phyloP scores from a whole-genome alignment of 2,329 filamentous ascomycete species.

The Arthrobotrys sinensis region DNA sequence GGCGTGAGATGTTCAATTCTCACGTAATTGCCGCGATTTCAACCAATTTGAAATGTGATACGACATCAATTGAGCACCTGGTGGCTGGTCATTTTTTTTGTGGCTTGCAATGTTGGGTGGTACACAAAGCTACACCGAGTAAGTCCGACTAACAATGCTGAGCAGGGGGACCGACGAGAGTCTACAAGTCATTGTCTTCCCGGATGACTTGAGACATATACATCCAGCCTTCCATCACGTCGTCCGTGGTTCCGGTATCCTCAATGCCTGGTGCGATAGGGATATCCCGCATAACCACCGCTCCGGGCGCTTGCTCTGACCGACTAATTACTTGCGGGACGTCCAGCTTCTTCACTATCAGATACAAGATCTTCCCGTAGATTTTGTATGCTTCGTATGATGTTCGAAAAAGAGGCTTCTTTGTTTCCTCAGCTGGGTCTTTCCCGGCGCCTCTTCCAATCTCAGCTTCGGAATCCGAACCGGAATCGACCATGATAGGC shows the following conservation, averaged over 20 bases:
- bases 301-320: conserved; percentile 62
- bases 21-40: conserved; percentile 43
- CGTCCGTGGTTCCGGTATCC: conserved; percentile 62
- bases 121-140: conserved; percentile 20
- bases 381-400: conserved; percentile 97
- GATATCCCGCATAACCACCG: conserved; percentile 60
- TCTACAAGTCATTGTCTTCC: conserved; percentile 56
- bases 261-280: conserved; percentile 49
- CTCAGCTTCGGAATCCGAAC: conserved; percentile 49
- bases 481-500: conserved; percentile 45
- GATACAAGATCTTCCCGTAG: conserved; percentile 90
- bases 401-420: conserved; percentile 88
- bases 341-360: conserved; percentile 77
- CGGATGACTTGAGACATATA: conserved; percentile 76
- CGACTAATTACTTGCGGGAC: conserved; percentile 17
- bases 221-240: conserved; percentile 87
- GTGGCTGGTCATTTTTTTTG: conserved; percentile 12
- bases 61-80: conserved; percentile 1
- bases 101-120: conserved; percentile 19
- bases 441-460: conserved; percentile 18
- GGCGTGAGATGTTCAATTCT: conserved; percentile 32
- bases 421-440: conserved; percentile 78
- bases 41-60: conserved; percentile 20
- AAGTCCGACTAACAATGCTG: conserved; percentile 1
- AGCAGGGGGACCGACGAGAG: neutral